These are phyloP conservation scores for Thielaviopsis musarum DNA, from an alignment of 2,329 filamentous ascomycete species.

Conservation along the genomic window DNA sequence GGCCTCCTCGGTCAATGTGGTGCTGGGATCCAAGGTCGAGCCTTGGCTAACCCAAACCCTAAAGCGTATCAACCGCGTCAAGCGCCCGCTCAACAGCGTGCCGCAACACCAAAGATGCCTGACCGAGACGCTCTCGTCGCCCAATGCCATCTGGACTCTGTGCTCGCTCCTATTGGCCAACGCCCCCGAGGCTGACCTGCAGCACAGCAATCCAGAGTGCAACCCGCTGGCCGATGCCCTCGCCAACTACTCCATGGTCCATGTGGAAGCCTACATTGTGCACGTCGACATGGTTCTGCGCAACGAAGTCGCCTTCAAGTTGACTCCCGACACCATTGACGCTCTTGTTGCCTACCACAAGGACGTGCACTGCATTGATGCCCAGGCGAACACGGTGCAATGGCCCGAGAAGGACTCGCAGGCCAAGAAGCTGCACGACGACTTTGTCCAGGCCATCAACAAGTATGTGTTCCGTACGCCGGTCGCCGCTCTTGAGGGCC, in stretches of 20 bases:
- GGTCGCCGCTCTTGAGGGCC: conserved; percentile 75
- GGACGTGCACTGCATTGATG: conserved; percentile 82
- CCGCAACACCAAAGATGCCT: conserved; percentile 90
- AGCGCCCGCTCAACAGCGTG: conserved; percentile 92
- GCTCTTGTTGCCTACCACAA: conserved; percentile 89
- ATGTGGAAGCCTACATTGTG: conserved; percentile 93
- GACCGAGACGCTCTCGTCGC: conserved; percentile 79
- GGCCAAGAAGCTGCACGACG: conserved; percentile 91
- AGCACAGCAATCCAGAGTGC: conserved; percentile 21
- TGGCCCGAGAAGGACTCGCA: conserved; percentile 96
- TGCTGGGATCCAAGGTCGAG: conserved; percentile 80
- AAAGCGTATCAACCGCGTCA: conserved; percentile 91
- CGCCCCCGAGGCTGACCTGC: conserved; percentile 68
- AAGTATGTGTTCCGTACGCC: conserved; percentile 88
- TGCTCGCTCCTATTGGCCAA: conserved; percentile 87
- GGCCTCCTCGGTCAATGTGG: conserved; percentile 79
- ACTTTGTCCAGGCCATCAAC: conserved; percentile 93
- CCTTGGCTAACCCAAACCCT: conserved; percentile 93
- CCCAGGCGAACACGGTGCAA: conserved; percentile 74
- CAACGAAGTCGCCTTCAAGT: conserved; percentile 95
- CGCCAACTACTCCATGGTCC: conserved; percentile 83
- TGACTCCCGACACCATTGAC: conserved; percentile 89
- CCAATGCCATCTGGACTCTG: conserved; percentile 86
- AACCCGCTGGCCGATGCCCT: conserved; percentile 74
- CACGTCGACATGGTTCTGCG: conserved; percentile 98